phyloP scores from a whole-genome alignment of 139 green algal species.

The Haematococcus sp. region DNA sequence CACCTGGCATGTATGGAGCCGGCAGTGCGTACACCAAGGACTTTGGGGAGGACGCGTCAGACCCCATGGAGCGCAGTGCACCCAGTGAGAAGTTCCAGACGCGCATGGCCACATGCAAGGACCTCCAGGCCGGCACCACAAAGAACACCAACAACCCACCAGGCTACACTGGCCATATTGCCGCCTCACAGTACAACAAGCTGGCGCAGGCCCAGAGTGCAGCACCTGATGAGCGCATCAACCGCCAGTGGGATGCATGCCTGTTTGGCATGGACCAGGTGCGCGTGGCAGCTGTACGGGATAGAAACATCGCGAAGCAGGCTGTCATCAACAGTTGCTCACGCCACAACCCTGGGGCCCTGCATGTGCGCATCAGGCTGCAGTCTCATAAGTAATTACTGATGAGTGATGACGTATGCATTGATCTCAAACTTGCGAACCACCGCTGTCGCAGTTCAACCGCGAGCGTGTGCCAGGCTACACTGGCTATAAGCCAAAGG shows the following conservation, averaged over 20 bases:
- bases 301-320: no score
- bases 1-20: conserved; percentile 25
- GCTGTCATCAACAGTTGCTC: no score
- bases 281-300: no score
- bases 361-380: no score
- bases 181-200: conserved; percentile 30
- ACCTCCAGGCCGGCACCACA: conserved; percentile 55
- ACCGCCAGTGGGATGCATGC: conserved; percentile 21
- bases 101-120: conserved; percentile 28
- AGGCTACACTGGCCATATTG: conserved; percentile 59
- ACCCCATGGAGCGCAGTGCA: conserved; percentile 39
- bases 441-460: conserved; percentile 35
- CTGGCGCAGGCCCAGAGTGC: conserved; percentile 5
- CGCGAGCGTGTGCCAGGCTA: conserved; percentile 48
- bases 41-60: conserved; percentile 31
- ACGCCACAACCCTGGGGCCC: no score
- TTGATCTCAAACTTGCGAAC: no score
- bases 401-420: no score
- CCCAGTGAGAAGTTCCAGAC: conserved; percentile 28
- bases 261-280: no score
- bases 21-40: conserved; percentile 22
- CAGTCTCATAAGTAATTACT: no score
- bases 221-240: conserved; percentile 27
- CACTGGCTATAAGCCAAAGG: conserved; percentile 45
- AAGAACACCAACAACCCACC: conserved; percentile 45